A percentile compares a stretch with the other conserved stretches of the same genome.
Evolutionary conservation across 352 stramenopile species (phyloP).

Genomic region (Phytophthora fragariae): DNA sequence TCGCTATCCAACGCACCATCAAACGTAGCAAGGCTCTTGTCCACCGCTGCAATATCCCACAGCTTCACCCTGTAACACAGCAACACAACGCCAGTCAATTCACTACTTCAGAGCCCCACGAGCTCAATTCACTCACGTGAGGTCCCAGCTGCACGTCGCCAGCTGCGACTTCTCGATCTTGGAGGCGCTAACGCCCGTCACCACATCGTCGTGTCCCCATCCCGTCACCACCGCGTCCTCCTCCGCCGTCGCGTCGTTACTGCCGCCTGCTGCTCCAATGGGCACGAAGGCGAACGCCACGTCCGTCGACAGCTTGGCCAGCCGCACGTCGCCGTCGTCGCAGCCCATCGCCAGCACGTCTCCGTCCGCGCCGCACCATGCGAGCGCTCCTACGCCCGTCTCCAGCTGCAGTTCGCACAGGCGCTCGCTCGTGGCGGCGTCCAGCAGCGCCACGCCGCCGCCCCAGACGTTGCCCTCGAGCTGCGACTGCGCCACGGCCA

Average conservation of each 20-base stretch:
- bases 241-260: not conserved
- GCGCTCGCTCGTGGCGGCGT: slow-evolving; percentile 47
- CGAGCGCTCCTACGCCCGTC: slow-evolving; percentile 57
- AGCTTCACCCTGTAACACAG: slow-evolving; percentile 64
- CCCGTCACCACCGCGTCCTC: slow-evolving; percentile 18
- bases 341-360: slow-evolving; percentile 71
- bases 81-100: not conserved
- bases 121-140: slow-evolving; percentile 50
- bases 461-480: slow-evolving; percentile 84
- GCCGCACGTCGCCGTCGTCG: slow-evolving; percentile 77
- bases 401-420: slow-evolving; percentile 54
- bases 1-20: slow-evolving; percentile 39
- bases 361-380: slow-evolving; percentile 57
- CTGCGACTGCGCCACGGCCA: slow-evolving; percentile 72
- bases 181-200: slow-evolving; percentile 62
- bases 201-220: slow-evolving; percentile 76
- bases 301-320: slow-evolving; percentile 50
- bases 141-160: slow-evolving; percentile 73
- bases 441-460: slow-evolving; percentile 64
- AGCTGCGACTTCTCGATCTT: slow-evolving; percentile 52
- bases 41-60: slow-evolving; percentile 67
- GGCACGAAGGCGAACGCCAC: slow-evolving; percentile 54
- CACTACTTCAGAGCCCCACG: not conserved
- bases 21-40: slow-evolving; percentile 60
- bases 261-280: slow-evolving; percentile 7